Evolutionary conservation across 495 filamentous ascomycete genomes (phyloP).

Genomic region (Xylaria longipes): DNA sequence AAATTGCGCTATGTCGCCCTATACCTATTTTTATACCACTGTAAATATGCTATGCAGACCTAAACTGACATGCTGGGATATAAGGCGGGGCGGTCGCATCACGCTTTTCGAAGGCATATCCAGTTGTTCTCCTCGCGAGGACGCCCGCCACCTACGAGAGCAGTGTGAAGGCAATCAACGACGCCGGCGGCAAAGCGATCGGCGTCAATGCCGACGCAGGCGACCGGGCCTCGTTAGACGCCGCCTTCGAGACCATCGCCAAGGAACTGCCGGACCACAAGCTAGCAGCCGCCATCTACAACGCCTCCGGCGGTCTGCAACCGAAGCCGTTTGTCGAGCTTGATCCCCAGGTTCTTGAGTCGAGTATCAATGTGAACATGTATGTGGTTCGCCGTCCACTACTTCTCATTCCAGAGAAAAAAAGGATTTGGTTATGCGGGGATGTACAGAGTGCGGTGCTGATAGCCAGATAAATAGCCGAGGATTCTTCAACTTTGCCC

Average conservation of each 20-base stretch:
- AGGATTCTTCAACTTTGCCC: slow-evolving; percentile 80
- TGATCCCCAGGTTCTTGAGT: slow-evolving; percentile 64
- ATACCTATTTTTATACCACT: not conserved
- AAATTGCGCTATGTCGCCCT: not conserved
- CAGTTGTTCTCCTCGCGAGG: slow-evolving; percentile 77
- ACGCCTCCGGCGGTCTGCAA: slow-evolving; percentile 71
- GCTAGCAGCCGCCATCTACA: slow-evolving; percentile 82
- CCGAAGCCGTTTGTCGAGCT: slow-evolving; percentile 85
- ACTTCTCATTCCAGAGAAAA: not conserved
- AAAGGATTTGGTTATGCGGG: not conserved
- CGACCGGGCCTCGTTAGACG: slow-evolving; percentile 64
- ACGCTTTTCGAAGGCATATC: slow-evolving; percentile 73
- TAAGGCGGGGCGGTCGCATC: slow-evolving; percentile 61
- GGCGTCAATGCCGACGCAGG: slow-evolving; percentile 79
- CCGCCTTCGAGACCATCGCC: slow-evolving; percentile 72
- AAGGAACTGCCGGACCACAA: slow-evolving; percentile 59
- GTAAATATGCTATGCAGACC: not conserved
- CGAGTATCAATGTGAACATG: slow-evolving; percentile 64
- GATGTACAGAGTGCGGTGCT: not conserved
- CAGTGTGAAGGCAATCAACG: slow-evolving; percentile 77
- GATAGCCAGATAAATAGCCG: slow-evolving; percentile 47
- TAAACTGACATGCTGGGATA: not conserved
- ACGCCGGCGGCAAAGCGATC: slow-evolving; percentile 71
- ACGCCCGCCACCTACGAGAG: slow-evolving; percentile 68
- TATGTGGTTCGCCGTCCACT: slow-evolving; percentile 45